phyloP scores from a whole-genome alignment of 805 yeast species.

The Zygotorulaspora florentina region DNA sequence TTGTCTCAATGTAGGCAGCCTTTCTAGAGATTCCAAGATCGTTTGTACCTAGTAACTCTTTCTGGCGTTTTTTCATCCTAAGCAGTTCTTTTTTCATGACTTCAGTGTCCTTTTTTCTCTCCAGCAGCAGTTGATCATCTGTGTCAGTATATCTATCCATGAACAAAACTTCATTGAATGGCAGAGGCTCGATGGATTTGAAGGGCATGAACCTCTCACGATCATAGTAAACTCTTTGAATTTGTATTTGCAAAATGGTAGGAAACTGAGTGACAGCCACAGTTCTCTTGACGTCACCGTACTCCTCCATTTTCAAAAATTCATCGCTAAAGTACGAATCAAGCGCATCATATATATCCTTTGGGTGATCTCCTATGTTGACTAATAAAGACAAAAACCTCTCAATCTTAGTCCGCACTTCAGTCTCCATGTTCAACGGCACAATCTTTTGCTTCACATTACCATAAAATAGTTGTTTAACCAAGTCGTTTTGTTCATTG shows the following conservation, averaged over 20 bases:
- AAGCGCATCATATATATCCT: slow-evolving; percentile 83
- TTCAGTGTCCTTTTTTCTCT: slow-evolving; percentile 50
- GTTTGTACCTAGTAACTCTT: slow-evolving; percentile 42
- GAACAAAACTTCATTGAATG: slow-evolving; percentile 70
- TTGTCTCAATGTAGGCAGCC: slow-evolving; percentile 54
- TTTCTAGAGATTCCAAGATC: slow-evolving; percentile 47
- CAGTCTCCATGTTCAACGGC: slow-evolving; percentile 40
- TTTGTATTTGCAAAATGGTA: slow-evolving; percentile 80
- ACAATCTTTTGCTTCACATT: slow-evolving; percentile 72
- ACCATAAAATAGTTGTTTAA: slow-evolving; percentile 81
- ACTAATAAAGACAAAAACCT: slow-evolving; percentile 78
- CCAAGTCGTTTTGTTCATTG: slow-evolving; percentile 76
- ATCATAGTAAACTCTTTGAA: slow-evolving; percentile 91
- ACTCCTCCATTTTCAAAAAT: slow-evolving; percentile 56
- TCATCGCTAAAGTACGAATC: slow-evolving; percentile 77
- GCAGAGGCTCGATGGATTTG: slow-evolving; percentile 77
- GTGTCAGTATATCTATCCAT: slow-evolving; percentile 86
- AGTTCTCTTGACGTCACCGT: slow-evolving; percentile 69
- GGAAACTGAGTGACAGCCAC: slow-evolving; percentile 72
- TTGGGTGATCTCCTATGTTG: slow-evolving; percentile 84
- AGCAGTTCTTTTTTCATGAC: slow-evolving; percentile 56
- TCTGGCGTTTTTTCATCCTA: slow-evolving; percentile 42
- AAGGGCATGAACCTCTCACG: slow-evolving; percentile 66
- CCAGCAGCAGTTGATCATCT: slow-evolving; percentile 47
- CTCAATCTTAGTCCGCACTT: slow-evolving; percentile 55